Base-by-base conservation (phyloP, 2,329 filamentous ascomycete genomes). In the Trichoderma guizhouense region DNA sequence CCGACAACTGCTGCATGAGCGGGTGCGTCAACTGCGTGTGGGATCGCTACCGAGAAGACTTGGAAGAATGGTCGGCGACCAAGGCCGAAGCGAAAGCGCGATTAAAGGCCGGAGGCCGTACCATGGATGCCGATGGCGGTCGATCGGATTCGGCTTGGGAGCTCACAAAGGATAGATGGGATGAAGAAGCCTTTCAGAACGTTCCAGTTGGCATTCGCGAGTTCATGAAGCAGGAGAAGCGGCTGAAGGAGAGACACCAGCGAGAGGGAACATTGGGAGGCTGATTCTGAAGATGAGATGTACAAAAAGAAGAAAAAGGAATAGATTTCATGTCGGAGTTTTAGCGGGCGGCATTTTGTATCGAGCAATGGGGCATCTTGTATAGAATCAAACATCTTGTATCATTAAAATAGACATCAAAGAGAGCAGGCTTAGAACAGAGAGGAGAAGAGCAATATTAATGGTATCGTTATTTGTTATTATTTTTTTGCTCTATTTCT, bases 1-100 rank as follows among this genome's bases (percentile, higher is more conserved):
- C 96, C 4, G 96, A 98, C 78, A 98, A 99, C 79, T 99, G 96
- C 86, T 99, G 96, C 83, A 99, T 99, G 96, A 96, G 93, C 78
- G 96, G 96, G 3, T 99, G 96, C 80, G 95, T 97, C 63, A 95
- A 98, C 81, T 99, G 96, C 81, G 96, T 98, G 3, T 98, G 95
- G 95, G 95, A 98, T 77, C 86, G 90, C 68, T 98, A 91, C 81
- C 88, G 95, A 9, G 95, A 99, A 75, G 96, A 98, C 67, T 87
- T 98, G 82, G 95, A 98, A 81, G 92, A 93, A 72, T 98, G 94
- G 93, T 92, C 91, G 5, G 83, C 85, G 15, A 87, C 90, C 72
- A 88, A 87, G 43, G 83, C 85, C 5, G 87, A 91, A 78, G 94
- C 93, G 1, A 87, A 90, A 76, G 79, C 79, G 43, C 86, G 86